Base-by-base conservation (phyloP, 2,329 filamentous ascomycete genomes). In the Fusarium newnesense region DNA sequence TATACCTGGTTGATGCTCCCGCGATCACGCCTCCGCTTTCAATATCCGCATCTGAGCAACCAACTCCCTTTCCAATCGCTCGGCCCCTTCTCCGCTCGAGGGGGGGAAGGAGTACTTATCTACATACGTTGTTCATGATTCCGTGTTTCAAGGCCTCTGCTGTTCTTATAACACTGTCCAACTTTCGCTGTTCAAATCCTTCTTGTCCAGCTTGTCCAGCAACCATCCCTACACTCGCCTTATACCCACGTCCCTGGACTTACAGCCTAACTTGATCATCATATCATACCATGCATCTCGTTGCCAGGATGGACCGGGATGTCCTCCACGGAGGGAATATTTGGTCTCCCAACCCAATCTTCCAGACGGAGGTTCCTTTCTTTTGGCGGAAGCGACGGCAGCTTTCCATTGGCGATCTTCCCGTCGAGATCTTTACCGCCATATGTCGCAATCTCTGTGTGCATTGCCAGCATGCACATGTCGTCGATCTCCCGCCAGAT, bases 381-480 rank as follows among this genome's bases (percentile, higher is more conserved):
- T 67, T 60, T 26, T 67, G 64, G 61, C 60, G 61, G 11, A 73
- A 67, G 32, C 66, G 47, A 30, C 60, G 69, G 18, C 61, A 60
- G 16, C 61, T 70, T 50, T 77, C 75, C 21, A 73, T 78, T 8
- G 64, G 62, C 2, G 64, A 74, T 59, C 61, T 78, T 9, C 76
- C 76, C 19, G 72, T 73, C 10, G 76, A 78, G 74, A 78, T 78
- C 52, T 64, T 78, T 32, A 67, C 76, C 30, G 50, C 75, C n/a
- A 76, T 78, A 37, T 78, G 76, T 28, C 72, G 72, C 28, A 74
- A 77, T 46, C 63, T 78, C 18, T 78, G 76, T 63, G 69, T 73
- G 32, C 76, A 78, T 53, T 78, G 76, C 30, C 76, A 75, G 13
- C 67, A 72, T 36, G 53, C 74, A 50, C 76, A 74, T 59, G 75